Evolutionary conservation across 192 early-diverging fungal genomes (phyloP).

Genomic region (Gaertneriomyces sp.): DNA sequence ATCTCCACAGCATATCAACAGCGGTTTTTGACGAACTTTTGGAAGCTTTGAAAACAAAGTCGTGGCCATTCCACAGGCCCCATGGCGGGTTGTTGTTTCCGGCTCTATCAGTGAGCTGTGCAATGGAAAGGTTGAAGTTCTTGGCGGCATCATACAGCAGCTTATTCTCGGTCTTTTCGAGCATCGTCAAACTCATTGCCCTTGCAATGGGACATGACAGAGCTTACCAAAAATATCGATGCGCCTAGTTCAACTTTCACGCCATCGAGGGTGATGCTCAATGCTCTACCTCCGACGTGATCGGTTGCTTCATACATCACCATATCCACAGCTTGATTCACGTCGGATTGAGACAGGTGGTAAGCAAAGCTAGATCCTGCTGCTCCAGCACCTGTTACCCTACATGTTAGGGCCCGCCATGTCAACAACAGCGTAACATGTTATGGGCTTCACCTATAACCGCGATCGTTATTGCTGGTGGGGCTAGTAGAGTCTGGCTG

Average conservation of each 20-base stretch:
- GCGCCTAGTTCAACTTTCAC: constrained; percentile 17
- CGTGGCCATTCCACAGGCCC: constrained; percentile 13
- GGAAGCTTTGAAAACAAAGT: constrained; percentile 15
- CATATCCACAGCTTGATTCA: neutral
- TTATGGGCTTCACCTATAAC: too few relatives aligned
- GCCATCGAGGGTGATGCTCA: neutral
- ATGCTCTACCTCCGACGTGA: constrained; percentile 17
- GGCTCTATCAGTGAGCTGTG: neutral
- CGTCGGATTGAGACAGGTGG: constrained; percentile 3
- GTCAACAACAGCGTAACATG: too few relatives aligned
- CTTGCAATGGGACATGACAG: neutral
- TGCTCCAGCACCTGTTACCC: constrained; percentile 16
- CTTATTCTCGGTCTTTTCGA: constrained; percentile 16
- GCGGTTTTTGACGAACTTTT: neutral
- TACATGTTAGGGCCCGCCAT: too few relatives aligned
- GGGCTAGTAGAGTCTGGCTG: too few relatives aligned
- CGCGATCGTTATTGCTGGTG: too few relatives aligned
- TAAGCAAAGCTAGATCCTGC: constrained; percentile 25
- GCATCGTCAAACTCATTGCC: neutral
- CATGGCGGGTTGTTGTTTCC: neutral
- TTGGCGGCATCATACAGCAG: constrained; percentile 15
- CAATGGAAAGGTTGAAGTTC: constrained; percentile 10
- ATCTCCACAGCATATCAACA: constrained; percentile 20
- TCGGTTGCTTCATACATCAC: constrained; percentile 14
- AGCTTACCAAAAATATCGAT: constrained; percentile 13